phyloP scores from a whole-genome alignment of 192 early-diverging fungal species.

The Podochytrium sp. region DNA sequence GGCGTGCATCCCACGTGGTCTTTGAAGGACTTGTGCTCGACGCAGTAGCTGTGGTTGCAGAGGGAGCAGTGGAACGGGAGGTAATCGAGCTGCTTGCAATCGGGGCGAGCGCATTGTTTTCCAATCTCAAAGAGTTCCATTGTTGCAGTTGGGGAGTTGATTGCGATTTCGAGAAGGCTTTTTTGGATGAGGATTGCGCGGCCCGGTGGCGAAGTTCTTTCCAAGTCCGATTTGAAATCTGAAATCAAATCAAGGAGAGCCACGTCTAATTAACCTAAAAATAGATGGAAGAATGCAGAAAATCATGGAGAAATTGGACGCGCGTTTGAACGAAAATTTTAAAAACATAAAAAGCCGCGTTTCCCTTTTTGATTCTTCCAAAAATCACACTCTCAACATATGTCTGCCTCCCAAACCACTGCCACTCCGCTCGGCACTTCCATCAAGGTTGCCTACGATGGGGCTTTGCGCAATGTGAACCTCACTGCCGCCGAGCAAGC shows the following conservation, averaged over 20 bases:
- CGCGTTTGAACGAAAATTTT: too few species aligned
- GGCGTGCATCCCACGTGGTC: conserved; percentile 23
- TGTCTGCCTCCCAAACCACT: neutral
- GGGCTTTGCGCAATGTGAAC: conserved; percentile 5
- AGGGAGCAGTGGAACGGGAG: conserved; percentile 33
- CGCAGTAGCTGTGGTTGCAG: conserved; percentile 24
- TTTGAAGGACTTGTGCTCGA: conserved; percentile 21
- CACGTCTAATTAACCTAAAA: too few species aligned
- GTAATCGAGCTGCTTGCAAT: conserved; percentile 40
- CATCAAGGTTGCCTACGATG: conserved; percentile 28
- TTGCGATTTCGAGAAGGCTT: neutral
- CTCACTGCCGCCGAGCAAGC: conserved; percentile 4
- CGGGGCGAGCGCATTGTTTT: conserved; percentile 28
- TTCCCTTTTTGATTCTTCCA: too few species aligned
- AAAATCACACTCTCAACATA: too few species aligned
- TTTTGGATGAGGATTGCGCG: neutral
- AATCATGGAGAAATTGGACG: too few species aligned
- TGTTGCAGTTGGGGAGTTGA: neutral
- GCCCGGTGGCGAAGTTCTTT: too few species aligned
- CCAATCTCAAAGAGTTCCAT: conserved; percentile 33
- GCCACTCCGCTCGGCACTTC: neutral
- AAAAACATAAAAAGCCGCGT: too few species aligned
- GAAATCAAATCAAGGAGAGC: conserved; percentile 3
- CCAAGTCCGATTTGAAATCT: neutral
- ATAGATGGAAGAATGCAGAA: too few species aligned